Conservation (phyloP, 306 rosid genomes). For the Bauhinia variegata region DNA sequence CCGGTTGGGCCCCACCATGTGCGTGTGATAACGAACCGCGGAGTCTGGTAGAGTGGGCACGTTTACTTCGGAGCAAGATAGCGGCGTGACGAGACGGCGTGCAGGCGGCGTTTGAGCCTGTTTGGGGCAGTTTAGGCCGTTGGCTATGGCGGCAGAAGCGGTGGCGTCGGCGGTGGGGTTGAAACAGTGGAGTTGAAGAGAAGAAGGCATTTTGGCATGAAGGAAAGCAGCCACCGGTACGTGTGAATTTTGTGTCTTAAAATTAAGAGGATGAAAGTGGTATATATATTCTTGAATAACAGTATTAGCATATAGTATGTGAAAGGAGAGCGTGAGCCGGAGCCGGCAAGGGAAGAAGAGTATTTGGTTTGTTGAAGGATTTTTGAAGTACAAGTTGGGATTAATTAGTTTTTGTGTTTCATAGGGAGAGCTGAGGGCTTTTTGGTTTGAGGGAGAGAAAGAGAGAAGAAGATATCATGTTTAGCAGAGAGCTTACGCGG, state of each 20-base stretch:
- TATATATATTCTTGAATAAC: slow-evolving; percentile 13
- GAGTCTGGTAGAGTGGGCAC: slow-evolving; percentile 47
- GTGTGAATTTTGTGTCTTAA: slow-evolving; percentile 7
- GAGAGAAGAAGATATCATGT: slow-evolving; percentile 29
- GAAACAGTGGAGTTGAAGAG: slow-evolving; percentile 69
- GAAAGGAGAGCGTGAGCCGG: too few relatives aligned
- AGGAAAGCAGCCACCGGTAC: too few relatives aligned
- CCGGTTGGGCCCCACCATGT: slow-evolving; percentile 57
- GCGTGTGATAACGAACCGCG: slow-evolving; percentile 54
- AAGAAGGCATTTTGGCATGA: slow-evolving; percentile 72
- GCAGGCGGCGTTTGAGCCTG: slow-evolving; percentile 31
- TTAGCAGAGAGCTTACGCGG: slow-evolving; percentile 59
- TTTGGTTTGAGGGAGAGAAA: slow-evolving; percentile 33
- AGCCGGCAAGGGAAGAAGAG: too few relatives aligned
- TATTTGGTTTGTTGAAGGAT: too few relatives aligned
- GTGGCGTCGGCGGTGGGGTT: slow-evolving; percentile 42
- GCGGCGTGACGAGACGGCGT: slow-evolving; percentile 17
- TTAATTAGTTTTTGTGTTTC: too few relatives aligned
- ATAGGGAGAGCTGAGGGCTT: too few relatives aligned
- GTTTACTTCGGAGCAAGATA: slow-evolving; percentile 4
- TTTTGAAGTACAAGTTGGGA: slow-evolving; percentile 50
- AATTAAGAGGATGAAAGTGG: background rate
- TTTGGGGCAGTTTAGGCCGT: slow-evolving; percentile 44
- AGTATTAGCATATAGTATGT: too few relatives aligned
- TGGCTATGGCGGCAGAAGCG: slow-evolving; percentile 27